A percentile compares a stretch with the other conserved stretches of the same genome.
phyloP scores from a whole-genome alignment of 2,329 filamentous ascomycete species.

The Botrytis squamosa region DNA sequence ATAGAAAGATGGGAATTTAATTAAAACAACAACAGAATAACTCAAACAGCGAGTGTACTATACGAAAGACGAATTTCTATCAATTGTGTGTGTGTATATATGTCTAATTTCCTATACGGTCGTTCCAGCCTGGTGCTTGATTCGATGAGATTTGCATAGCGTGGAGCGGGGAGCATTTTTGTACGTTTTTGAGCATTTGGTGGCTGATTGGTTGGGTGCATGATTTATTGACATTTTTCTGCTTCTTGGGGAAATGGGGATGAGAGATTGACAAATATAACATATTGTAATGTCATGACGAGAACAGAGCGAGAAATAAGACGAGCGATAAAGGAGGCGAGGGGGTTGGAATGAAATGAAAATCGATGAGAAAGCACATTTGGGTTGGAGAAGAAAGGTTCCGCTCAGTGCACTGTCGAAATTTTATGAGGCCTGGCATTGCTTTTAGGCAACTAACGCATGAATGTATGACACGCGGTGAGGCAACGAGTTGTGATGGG shows the following conservation, averaged over 20 bases:
- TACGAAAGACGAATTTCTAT: not conserved
- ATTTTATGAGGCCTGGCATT: not conserved
- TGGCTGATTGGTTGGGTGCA: not conserved
- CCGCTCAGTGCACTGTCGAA: not conserved
- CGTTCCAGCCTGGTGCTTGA: constrained; percentile 23
- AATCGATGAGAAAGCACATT: not conserved
- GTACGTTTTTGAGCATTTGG: constrained; percentile 3
- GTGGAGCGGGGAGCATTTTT: constrained; percentile 12
- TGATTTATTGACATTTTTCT: not conserved
- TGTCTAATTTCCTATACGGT: not conserved
- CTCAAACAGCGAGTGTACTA: constrained; percentile 1
- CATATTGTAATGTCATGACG: constrained; percentile 13
- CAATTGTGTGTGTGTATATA: constrained; percentile 8
- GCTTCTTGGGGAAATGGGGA: not conserved
- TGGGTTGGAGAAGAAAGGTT: not conserved
- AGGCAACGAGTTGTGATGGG: not conserved
- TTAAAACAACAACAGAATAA: constrained; percentile 12
- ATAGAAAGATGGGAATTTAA: constrained; percentile 34
- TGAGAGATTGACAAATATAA: not conserved
- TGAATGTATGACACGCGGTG: not conserved
- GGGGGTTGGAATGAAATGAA: not conserved
- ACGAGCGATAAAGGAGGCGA: too few species aligned
- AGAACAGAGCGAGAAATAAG: too few species aligned
- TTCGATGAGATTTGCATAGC: constrained; percentile 20
- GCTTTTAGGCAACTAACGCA: not conserved